Base-by-base conservation (phyloP, 768 basidiomycete species). In the Podaxis sp. region DNA sequence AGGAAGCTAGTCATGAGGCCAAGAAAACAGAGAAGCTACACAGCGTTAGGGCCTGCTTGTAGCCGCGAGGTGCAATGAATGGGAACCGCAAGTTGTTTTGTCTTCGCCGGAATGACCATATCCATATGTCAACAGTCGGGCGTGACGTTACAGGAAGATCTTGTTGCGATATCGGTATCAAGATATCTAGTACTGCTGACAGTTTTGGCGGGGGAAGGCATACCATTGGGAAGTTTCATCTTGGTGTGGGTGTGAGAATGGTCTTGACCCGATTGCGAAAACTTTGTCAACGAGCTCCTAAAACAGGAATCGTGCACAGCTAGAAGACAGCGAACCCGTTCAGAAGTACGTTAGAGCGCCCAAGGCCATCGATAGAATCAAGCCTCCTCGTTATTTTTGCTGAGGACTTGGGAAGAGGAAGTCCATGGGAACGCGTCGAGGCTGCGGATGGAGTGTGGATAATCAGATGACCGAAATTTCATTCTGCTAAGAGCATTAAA, bases 231-330 rank as follows among this genome's bases (percentile, higher is more conserved):
- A 20, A 37, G 22, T 37, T 56, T 48, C 60, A 62, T 56, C 28
- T 48, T 62, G 46, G 60, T 62, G 60, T 62, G 60, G 60, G 60
- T 55, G 60, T 62, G 60, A 55, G 60, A 62, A 62, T 13, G 17
- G 37, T n/a, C 17, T 37, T 50, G 37, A 26, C 36, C 22, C 24
- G 30, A 46, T 37, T 48, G 30, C 33, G 36, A 51, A 51, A 33
- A 33, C 33, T 17, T 46, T 50, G 48, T 50, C 48, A 51, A 38
- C 33, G 22, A 49, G 5, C 12, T 46, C 44, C 53, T 38, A 33
- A 33, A 17, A 46, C n/a, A 49, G 20, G 24, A 7, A 36, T 17
- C 40, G 36, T 54, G 60, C 13, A 48, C 46, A 36, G 51, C 52
- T 44, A 44, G 60, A 51, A 59, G 36, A 6, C 20, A 26, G 49